Percentiles rank a stretch among this genome's conserved stretches.
Conservation (phyloP, 495 filamentous ascomycete genomes). For the Evansstolkia leycettana region DNA sequence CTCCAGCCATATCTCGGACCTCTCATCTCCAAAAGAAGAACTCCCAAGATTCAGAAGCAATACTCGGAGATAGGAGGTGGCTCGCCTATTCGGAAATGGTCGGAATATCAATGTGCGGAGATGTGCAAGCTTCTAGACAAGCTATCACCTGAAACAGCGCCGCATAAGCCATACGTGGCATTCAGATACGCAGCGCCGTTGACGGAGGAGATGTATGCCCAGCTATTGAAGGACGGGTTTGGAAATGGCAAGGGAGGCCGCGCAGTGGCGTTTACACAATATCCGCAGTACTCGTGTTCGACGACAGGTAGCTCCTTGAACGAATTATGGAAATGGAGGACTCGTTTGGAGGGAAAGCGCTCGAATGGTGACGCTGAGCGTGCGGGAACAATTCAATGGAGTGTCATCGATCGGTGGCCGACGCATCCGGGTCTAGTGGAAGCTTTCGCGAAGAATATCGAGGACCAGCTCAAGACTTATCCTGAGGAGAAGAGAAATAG, state of each 20-base stretch:
- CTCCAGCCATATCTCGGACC: slow-evolving; percentile 85
- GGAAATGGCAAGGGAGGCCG: slow-evolving; percentile 74
- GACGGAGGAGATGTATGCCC: slow-evolving; percentile 83
- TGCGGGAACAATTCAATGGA: slow-evolving; percentile 75
- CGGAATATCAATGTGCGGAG: slow-evolving; percentile 78
- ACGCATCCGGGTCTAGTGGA: slow-evolving; percentile 81
- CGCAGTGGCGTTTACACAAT: slow-evolving; percentile 95
- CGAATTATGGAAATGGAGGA: slow-evolving; percentile 94
- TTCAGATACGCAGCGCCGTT: slow-evolving; percentile 92
- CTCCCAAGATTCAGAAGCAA: slow-evolving; percentile 91
- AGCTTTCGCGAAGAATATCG: slow-evolving; percentile 83
- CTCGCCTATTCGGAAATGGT: slow-evolving; percentile 96
- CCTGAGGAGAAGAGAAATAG: slow-evolving; percentile 62
- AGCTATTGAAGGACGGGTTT: slow-evolving; percentile 78
- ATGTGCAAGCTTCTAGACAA: slow-evolving; percentile 95
- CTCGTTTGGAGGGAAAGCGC: slow-evolving; percentile 70
- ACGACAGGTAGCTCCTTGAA: slow-evolving; percentile 95
- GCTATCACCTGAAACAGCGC: slow-evolving; percentile 82
- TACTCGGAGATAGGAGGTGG: slow-evolving; percentile 93
- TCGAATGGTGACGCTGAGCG: slow-evolving; percentile 33
- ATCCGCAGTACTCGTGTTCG: slow-evolving; percentile 98
- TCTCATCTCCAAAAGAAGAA: slow-evolving; percentile 72
- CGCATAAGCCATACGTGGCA: slow-evolving; percentile 97
- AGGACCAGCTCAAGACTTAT: slow-evolving; percentile 69
- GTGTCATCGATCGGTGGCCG: slow-evolving; percentile 97